Percentiles rank a stretch among this genome's conserved stretches.
These are phyloP conservation scores for Mycena amicta DNA, from an alignment of 768 basidiomycete species.

Conservation along the genomic window DNA sequence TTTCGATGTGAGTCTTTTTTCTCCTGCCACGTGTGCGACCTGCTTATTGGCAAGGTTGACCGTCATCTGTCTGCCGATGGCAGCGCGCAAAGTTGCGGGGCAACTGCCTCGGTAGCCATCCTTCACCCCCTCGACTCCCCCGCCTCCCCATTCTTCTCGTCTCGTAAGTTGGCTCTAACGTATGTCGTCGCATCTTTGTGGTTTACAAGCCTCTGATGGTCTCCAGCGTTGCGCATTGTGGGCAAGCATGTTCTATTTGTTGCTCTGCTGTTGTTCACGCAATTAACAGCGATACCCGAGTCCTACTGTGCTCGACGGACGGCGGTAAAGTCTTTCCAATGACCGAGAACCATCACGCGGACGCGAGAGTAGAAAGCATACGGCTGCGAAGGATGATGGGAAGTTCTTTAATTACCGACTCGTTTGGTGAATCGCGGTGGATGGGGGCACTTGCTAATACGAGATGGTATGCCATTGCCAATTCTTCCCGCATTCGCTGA, in stretches of 20 bases:
- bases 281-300: conserved; percentile 77
- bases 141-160: conserved; percentile 79
- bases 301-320: conserved; percentile 75
- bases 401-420: conserved; percentile 86
- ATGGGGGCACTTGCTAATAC: conserved; percentile 96
- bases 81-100: conserved; percentile 77
- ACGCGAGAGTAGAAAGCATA: conserved; percentile 81
- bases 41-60: conserved; percentile 60
- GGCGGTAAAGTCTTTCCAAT: conserved; percentile 78
- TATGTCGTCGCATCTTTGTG: conserved; percentile 1
- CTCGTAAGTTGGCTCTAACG: conserved; percentile 75
- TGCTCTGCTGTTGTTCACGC: conserved; percentile 10
- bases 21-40: neutral
- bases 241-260: conserved; percentile 48
- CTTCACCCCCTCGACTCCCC: conserved; percentile 90
- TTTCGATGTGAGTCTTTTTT: conserved; percentile 61
- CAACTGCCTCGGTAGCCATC: conserved; percentile 88
- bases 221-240: conserved; percentile 77
- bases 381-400: conserved; percentile 90
- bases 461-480: conserved; percentile 58
- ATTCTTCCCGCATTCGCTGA: neutral
- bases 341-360: conserved; percentile 97
- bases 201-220: neutral
- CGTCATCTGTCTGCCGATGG: conserved; percentile 68
- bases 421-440: conserved; percentile 94